Percentiles rank a stretch among this genome's conserved stretches.
phyloP scores from a whole-genome alignment of 1,284 basidiomycete genomes.

The Pholiota adiposa region DNA sequence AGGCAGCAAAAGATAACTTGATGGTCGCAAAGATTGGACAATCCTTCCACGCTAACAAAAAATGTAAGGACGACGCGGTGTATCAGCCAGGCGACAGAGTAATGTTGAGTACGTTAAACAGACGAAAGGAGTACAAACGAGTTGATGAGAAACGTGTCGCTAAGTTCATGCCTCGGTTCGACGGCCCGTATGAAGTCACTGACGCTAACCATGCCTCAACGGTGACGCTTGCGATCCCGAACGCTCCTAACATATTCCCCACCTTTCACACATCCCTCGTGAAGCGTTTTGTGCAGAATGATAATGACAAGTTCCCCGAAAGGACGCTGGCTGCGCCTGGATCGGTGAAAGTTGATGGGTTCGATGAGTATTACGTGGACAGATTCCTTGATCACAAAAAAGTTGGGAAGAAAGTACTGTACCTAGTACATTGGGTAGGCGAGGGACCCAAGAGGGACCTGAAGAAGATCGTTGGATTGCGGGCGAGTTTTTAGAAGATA shows the following conservation, averaged over 20 bases:
- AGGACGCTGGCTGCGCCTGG: background rate
- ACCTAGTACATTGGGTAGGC: constrained; percentile 25
- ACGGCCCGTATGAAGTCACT: constrained; percentile 16
- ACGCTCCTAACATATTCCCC: constrained; percentile 25
- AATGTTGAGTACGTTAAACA: constrained; percentile 14
- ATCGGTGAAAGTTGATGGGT: constrained; percentile 17
- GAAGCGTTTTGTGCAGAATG: constrained; percentile 22
- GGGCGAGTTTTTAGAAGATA: constrained; percentile 22
- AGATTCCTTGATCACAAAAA: constrained; percentile 24
- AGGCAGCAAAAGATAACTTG: constrained; percentile 17
- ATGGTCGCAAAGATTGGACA: constrained; percentile 19
- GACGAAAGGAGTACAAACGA: constrained; percentile 5
- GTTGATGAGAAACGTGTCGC: constrained; percentile 4
- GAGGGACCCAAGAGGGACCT: constrained; percentile 24
- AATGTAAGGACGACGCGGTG: background rate
- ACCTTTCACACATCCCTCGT: constrained; percentile 22
- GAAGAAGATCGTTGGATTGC: constrained; percentile 28
- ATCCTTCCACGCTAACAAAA: constrained; percentile 14
- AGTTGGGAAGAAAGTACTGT: constrained; percentile 13
- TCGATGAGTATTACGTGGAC: constrained; percentile 26
- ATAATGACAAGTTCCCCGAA: constrained; percentile 11
- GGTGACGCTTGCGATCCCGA: constrained; percentile 22
- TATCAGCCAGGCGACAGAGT: constrained; percentile 7
- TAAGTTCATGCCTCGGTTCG: constrained; percentile 20
- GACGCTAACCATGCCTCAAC: background rate